These are phyloP conservation scores for Leptomonas seymouri DNA, from an alignment of 208 protist genomes.

Conservation along the genomic window DNA sequence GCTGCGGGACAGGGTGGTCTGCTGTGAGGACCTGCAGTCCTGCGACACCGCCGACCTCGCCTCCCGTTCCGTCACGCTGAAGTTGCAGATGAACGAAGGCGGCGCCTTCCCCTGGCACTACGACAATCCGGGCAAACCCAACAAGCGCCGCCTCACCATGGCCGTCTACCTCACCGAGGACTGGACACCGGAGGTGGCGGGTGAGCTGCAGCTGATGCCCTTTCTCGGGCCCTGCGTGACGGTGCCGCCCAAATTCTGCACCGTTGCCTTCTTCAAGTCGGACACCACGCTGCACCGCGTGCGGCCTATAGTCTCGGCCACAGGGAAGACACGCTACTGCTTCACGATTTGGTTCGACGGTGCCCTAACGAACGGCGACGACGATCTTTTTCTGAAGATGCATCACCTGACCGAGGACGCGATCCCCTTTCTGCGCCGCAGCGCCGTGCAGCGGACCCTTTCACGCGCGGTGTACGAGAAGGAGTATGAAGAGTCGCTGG, in stretches of 20 bases:
- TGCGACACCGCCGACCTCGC: conserved; percentile 25
- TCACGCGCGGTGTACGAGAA: conserved; percentile 44
- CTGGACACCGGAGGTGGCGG: conserved; percentile 38
- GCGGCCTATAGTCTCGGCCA: conserved; percentile 22
- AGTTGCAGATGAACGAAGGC: conserved; percentile 63
- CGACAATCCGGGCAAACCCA: conserved; percentile 54
- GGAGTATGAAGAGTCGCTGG: conserved; percentile 42
- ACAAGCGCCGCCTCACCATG: conserved; percentile 60
- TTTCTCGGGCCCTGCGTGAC: conserved; percentile 40
- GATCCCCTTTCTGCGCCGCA: conserved; percentile 41
- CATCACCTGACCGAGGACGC: conserved; percentile 33
- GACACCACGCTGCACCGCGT: conserved; percentile 48
- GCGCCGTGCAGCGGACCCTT: conserved; percentile 48
- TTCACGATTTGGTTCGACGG: conserved; percentile 72
- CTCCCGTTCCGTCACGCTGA: conserved; percentile 39
- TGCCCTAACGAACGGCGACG: conserved; percentile 39
- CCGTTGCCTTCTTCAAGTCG: conserved; percentile 45
- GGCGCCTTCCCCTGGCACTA: conserved; percentile 67
- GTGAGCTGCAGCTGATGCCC: conserved; percentile 48
- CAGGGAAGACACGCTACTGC: conserved; percentile 36
- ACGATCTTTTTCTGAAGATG: conserved; percentile 39
- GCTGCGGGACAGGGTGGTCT: conserved; percentile 33
- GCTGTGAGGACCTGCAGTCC: conserved; percentile 37
- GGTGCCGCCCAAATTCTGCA: conserved; percentile 43
- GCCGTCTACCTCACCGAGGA: conserved; percentile 54